Evolutionary conservation across 495 filamentous ascomycete genomes (phyloP).

Genomic region (Sporormia fimetaria): DNA sequence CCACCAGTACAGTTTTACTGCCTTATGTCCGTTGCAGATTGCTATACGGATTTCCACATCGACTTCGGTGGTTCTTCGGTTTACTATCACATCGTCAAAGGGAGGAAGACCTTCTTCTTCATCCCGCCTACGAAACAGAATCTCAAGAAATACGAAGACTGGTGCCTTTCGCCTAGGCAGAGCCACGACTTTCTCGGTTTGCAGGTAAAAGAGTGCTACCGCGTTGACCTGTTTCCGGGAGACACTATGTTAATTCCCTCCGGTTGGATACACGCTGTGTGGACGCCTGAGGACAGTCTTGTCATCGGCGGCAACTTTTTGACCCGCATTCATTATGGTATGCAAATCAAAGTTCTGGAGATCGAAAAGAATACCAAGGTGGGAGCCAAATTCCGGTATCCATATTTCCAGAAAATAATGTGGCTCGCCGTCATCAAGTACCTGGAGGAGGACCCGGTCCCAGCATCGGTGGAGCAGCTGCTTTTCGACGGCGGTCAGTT

Average conservation of each 20-base stretch:
- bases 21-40: conserved; percentile 69
- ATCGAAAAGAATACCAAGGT: conserved; percentile 66
- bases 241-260: conserved; percentile 73
- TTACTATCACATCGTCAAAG: conserved; percentile 67
- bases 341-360: conserved; percentile 59
- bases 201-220: conserved; percentile 62
- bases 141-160: conserved; percentile 67
- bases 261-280: conserved; percentile 73
- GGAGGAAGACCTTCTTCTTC: conserved; percentile 69
- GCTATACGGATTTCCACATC: conserved; percentile 72
- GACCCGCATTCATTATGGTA: conserved; percentile 56
- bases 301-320: conserved; percentile 72
- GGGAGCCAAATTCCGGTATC: conserved; percentile 58
- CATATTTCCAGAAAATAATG: conserved; percentile 63
- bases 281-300: conserved; percentile 64
- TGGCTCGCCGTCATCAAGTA: conserved; percentile 62
- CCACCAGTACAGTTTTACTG: conserved; percentile 62
- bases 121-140: conserved; percentile 64
- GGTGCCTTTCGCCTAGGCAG: conserved; percentile 63
- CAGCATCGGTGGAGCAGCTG: conserved; percentile 43
- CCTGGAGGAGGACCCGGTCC: conserved; percentile 55
- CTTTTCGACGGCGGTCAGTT: conserved; percentile 49
- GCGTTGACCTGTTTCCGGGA: conserved; percentile 59
- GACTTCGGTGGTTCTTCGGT: conserved; percentile 72
- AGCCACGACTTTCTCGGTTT: conserved; percentile 56